phyloP scores from a whole-genome alignment of 225 moss, liverwort and hornwort species.

The Marchantia polymorpha region DNA sequence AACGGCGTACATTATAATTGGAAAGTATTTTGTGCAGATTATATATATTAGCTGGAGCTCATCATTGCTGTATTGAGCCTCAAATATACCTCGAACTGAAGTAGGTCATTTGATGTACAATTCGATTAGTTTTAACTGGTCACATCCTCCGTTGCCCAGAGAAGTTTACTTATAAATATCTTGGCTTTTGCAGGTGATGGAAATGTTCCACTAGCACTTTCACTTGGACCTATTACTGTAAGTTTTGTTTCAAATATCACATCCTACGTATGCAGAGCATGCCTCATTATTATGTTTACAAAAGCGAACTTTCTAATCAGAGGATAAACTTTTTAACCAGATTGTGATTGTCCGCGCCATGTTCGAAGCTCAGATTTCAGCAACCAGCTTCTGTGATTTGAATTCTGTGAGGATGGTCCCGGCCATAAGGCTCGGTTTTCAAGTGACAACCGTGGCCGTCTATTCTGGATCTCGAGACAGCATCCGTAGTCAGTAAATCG shows the following conservation, averaged over 20 bases:
- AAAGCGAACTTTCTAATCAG: too few species aligned
- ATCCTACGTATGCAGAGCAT: not conserved
- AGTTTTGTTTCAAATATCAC: not conserved
- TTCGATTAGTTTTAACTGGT: not conserved
- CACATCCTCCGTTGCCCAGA: not conserved
- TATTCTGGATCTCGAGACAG: too few species aligned
- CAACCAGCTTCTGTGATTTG: not conserved
- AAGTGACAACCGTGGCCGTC: too few species aligned
- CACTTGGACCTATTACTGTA: constrained; percentile 86
- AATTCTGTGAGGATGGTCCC: too few species aligned
- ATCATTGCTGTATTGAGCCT: not conserved
- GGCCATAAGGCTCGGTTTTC: too few species aligned
- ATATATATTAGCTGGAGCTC: not conserved
- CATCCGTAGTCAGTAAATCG: not conserved
- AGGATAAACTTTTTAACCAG: too few species aligned
- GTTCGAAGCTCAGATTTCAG: not conserved
- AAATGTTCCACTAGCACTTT: constrained; percentile 74
- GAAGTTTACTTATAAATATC: not conserved
- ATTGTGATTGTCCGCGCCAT: not conserved
- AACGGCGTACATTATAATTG: not conserved
- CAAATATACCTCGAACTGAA: not conserved
- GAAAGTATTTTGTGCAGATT: not conserved
- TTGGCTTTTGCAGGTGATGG: constrained; percentile 74
- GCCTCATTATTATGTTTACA: not conserved
- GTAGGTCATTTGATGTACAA: not conserved